Conservation (phyloP, 2,329 filamentous ascomycete species). For the Colletotrichum nymphaeae region DNA sequence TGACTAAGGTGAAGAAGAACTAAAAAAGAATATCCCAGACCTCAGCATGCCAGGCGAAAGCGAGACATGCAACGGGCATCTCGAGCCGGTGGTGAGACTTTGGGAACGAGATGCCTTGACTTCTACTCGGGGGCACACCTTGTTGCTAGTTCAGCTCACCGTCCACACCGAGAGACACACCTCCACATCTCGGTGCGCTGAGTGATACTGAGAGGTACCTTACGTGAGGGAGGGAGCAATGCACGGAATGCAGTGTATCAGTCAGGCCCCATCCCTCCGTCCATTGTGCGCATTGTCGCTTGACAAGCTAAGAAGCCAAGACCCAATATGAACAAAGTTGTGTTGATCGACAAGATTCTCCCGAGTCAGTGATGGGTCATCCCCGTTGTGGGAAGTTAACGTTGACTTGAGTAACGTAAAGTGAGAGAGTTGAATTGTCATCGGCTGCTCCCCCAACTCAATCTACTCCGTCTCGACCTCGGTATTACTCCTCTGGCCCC, state of each 20-base stretch:
- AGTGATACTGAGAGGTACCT: too few species aligned
- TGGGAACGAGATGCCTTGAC: constrained; percentile 10
- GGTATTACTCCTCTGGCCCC: constrained; percentile 11
- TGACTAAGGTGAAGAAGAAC: constrained; percentile 18
- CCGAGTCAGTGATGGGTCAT: constrained; percentile 31
- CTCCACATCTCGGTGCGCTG: background rate
- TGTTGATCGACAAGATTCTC: constrained; percentile 33
- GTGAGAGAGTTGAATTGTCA: constrained; percentile 5
- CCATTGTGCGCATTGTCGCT: constrained; percentile 32
- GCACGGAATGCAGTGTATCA: constrained; percentile 6
- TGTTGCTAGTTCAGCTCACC: constrained; percentile 15
- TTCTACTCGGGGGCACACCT: constrained; percentile 3
- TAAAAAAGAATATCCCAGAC: background rate
- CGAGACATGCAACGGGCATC: constrained; percentile 31
- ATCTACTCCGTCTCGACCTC: constrained; percentile 3
- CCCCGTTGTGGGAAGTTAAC: constrained; percentile 21
- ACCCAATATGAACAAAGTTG: constrained; percentile 1
- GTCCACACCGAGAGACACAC: constrained; percentile 18
- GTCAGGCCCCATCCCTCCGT: constrained; percentile 7
- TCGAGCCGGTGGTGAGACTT: constrained; percentile 12
- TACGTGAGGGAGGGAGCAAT: background rate
- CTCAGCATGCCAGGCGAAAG: constrained; percentile 6
- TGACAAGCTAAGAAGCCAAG: constrained; percentile 17
- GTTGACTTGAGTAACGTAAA: background rate
- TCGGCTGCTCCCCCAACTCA: constrained; percentile 9